Base-by-base conservation (phyloP, 345 rosid species). In the Arabidopsis suecica region DNA sequence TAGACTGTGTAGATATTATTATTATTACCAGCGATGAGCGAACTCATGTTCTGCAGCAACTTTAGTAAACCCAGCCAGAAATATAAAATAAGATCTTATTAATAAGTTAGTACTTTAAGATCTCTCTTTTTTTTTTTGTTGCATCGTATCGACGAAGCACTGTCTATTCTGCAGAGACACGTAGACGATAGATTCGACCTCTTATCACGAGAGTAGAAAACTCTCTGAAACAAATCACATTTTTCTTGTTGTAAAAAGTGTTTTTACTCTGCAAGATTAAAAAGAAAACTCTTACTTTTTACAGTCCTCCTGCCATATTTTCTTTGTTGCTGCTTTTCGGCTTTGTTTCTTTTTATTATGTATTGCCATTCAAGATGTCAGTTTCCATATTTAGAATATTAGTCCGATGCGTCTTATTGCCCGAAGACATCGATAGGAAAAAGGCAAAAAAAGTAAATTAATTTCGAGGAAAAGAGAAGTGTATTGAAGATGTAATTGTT, bases 341-440 rank as follows among this genome's bases (percentile, higher is more conserved):
- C 63, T 78, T 78, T 78, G 78, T 78, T 78, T 59, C 81, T 67
- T 66, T 72, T 7, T 66, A 25, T 66, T 59, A 66, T 72, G 77
- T 78, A 72, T 78, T 42, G 81, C 81, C 78, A 78, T 72, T 78
- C 81, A 72, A 65, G 20, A 44, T 72, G 78, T 72, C 81, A 78
- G 81, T 78, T 78, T 60, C 81, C 73, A 60, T 78, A 42, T 78
- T 72, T 78, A 53, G 81, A 51, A 72, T 66, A 41, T 72, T 78
- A 67, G 59, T 78, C 56, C 69, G 73, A 65, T 72, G 77, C 71
- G 38, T 71, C 76, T 70, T 71, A 56, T 51, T 71, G 69, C 23
- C 66, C 36, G 12, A 69, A 62, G 49, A 70, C 34, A 64, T 65
- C 32, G 1, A 25, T 54, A 45, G 36, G 16, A 34, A 62, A 76